These are phyloP conservation scores for Halenospora varia DNA, from an alignment of 495 filamentous ascomycete genomes.

Conservation along the genomic window DNA sequence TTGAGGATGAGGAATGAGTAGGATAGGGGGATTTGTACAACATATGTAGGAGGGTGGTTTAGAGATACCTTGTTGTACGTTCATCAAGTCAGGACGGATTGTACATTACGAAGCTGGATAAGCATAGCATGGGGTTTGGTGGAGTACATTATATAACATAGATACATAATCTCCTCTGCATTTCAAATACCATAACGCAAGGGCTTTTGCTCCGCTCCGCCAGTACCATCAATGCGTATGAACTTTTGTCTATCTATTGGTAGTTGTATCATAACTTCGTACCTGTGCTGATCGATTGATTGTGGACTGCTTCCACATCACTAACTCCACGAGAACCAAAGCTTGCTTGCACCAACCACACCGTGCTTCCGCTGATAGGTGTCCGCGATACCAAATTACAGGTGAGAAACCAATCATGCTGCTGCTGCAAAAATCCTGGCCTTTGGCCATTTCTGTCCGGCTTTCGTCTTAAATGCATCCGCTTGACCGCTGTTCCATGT, in stretches of 20 bases:
- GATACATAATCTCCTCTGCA: constrained; percentile 18
- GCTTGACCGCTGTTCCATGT: constrained; percentile 55
- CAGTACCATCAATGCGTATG: constrained; percentile 5
- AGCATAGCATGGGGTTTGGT: constrained; percentile 1
- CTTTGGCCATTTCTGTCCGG: constrained; percentile 68
- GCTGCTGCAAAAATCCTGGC: constrained; percentile 50
- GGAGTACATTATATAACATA: neutral
- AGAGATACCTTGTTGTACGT: constrained; percentile 12
- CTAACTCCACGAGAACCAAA: no score
- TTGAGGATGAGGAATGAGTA: constrained; percentile 11
- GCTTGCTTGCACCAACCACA: no score
- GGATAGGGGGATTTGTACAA: constrained; percentile 3
- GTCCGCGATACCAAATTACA: neutral
- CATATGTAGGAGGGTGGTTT: neutral
- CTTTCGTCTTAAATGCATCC: constrained; percentile 57
- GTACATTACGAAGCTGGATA: no score
- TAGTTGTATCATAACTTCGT: constrained; percentile 6
- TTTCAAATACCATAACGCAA: neutral
- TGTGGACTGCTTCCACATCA: neutral
- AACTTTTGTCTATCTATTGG: constrained; percentile 24
- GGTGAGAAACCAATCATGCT: neutral
- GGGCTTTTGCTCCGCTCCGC: no score
- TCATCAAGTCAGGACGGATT: neutral
- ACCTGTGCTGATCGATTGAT: neutral
- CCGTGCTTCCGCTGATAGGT: no score